phyloP scores from a whole-genome alignment of 805 yeast species.

The Metschnikowia continentalis region DNA sequence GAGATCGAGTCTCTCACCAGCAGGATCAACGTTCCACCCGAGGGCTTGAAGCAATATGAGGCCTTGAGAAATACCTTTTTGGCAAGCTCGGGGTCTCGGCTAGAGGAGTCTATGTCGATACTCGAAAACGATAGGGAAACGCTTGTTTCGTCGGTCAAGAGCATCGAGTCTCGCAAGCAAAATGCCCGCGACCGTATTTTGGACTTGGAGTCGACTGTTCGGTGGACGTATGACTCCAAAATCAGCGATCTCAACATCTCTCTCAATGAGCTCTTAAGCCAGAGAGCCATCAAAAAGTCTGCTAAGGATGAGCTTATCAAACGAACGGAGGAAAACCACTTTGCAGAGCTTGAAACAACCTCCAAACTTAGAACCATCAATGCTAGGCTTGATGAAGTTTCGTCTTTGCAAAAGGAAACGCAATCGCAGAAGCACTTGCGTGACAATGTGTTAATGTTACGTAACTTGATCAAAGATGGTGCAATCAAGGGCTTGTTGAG shows the following conservation, averaged over 20 bases:
- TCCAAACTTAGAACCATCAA: constrained; percentile 58
- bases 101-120: constrained; percentile 47
- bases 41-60: constrained; percentile 56
- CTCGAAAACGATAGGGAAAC: constrained; percentile 44
- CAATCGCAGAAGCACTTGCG: constrained; percentile 63
- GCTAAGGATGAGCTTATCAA: constrained; percentile 27
- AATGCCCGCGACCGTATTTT: constrained; percentile 36
- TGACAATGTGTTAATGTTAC: constrained; percentile 67
- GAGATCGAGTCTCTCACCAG: constrained; percentile 17
- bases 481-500: constrained; percentile 80
- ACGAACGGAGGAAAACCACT: constrained; percentile 32
- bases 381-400: constrained; percentile 61
- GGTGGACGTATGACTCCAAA: constrained; percentile 36
- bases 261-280: constrained; percentile 28
- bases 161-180: constrained; percentile 28
- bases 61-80: constrained; percentile 52
- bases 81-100: constrained; percentile 51
- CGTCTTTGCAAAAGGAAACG: constrained; percentile 73
- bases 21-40: constrained; percentile 38
- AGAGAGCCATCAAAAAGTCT: constrained; percentile 24
- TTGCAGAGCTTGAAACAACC: constrained; percentile 58
- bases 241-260: constrained; percentile 26
- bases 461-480: constrained; percentile 62
- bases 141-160: constrained; percentile 23
- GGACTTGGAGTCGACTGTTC: constrained; percentile 33